phyloP scores from a whole-genome alignment of 495 filamentous ascomycete species.

The Annulohypoxylon maeteangense region DNA sequence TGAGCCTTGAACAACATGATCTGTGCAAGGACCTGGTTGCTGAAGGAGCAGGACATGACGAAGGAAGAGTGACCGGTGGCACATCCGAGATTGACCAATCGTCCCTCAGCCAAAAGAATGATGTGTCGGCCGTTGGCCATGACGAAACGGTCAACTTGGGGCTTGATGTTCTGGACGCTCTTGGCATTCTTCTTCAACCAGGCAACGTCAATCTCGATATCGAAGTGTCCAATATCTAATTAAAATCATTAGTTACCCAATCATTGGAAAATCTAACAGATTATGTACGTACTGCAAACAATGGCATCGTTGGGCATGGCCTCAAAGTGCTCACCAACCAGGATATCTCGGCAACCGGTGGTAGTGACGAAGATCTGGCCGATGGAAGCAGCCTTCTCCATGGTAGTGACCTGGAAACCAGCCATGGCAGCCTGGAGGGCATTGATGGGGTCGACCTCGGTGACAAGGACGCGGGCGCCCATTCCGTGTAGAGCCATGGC shows the following conservation, averaged over 20 bases:
- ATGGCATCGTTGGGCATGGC: constrained; percentile 98
- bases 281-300: constrained; percentile 85
- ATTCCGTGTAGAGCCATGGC: constrained; percentile 94
- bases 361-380: constrained; percentile 99
- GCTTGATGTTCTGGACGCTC: constrained; percentile 98
- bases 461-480: constrained; percentile 96
- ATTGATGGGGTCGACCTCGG: constrained; percentile 99
- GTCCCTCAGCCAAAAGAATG: constrained; percentile 97
- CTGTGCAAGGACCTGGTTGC: constrained; percentile 99
- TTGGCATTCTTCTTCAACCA: constrained; percentile 96
- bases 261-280: background rate
- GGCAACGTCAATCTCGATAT: constrained; percentile 99
- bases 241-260: constrained; percentile 28
- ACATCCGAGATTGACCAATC: constrained; percentile 98
- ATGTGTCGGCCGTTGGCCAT: constrained; percentile 96
- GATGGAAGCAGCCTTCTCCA: constrained; percentile 88
- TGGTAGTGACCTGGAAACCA: constrained; percentile 94
- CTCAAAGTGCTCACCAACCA: constrained; percentile 92
- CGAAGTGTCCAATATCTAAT: constrained; percentile 97
- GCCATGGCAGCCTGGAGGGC: constrained; percentile 98
- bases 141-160: constrained; percentile 96
- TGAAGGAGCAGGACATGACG: constrained; percentile 99
- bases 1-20: constrained; percentile 96
- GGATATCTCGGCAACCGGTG: constrained; percentile 98
- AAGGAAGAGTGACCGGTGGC: constrained; percentile 99